These are phyloP conservation scores for Viridothelium virens DNA, from an alignment of 495 filamentous ascomycete species.

Conservation along the genomic window DNA sequence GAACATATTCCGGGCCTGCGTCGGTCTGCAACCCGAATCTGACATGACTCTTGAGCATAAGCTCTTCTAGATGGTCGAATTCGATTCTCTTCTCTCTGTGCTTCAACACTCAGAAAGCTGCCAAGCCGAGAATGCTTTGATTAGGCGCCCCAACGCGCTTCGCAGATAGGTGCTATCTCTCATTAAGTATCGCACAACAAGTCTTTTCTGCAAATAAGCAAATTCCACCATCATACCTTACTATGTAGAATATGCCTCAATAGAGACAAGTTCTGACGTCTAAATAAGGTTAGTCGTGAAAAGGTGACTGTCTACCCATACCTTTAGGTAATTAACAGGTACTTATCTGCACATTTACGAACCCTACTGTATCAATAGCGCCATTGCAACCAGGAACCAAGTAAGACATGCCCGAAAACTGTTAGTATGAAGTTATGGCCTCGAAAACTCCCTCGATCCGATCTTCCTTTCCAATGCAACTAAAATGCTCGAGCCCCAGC, in stretches of 20 bases:
- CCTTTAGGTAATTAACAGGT: no score
- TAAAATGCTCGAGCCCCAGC: neutral
- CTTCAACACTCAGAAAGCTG: neutral
- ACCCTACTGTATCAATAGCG: no score
- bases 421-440: neutral
- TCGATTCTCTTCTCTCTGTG: neutral
- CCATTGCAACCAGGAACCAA: no score
- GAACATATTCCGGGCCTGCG: constrained; percentile 98
- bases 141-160: neutral
- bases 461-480: neutral
- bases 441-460: constrained; percentile 1
- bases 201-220: no score
- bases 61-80: constrained; percentile 55
- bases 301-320: no score
- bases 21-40: constrained; percentile 94
- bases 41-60: constrained; percentile 99
- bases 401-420: neutral
- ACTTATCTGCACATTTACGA: no score
- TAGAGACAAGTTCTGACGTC: no score
- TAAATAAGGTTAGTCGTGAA: no score
- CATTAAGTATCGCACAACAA: neutral
- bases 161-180: constrained; percentile 1
- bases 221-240: no score
- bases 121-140: neutral
- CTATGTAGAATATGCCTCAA: no score